These are phyloP conservation scores for Toxoplasma gondii DNA, from an alignment of 169 alveolate species.

Conservation along the genomic window DNA sequence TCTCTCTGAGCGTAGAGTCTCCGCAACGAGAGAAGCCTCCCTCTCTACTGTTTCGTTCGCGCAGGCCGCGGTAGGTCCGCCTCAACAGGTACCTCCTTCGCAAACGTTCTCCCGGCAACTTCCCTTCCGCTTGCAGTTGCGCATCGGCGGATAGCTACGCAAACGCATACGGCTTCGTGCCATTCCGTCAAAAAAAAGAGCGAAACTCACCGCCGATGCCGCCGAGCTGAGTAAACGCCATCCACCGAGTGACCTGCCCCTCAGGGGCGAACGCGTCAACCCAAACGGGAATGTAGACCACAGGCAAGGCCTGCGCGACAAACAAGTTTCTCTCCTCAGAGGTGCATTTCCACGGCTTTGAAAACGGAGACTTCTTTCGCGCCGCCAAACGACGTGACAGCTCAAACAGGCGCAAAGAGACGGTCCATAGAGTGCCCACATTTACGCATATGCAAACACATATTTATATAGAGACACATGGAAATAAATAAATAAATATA, in stretches of 20 bases:
- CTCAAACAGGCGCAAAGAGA: background rate
- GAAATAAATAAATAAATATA: background rate
- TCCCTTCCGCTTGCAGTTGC: too few relatives aligned
- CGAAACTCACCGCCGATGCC: conserved; percentile 82
- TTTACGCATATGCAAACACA: background rate
- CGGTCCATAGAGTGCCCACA: background rate
- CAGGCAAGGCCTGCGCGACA: conserved; percentile 90
- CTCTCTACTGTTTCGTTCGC: too few relatives aligned
- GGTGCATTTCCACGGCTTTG: background rate
- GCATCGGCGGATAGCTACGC: too few relatives aligned
- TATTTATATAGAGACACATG: background rate
- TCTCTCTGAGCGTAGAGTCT: too few relatives aligned
- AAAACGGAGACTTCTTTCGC: background rate
- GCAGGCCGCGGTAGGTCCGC: too few relatives aligned
- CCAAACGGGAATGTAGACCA: conserved; percentile 95
- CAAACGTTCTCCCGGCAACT: too few relatives aligned
- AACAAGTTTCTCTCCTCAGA: background rate
- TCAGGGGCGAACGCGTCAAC: conserved; percentile 93
- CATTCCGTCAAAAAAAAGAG: too few relatives aligned
- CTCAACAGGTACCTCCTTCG: too few relatives aligned
- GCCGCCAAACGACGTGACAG: background rate
- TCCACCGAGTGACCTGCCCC: conserved; percentile 90
- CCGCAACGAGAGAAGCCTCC: too few relatives aligned
- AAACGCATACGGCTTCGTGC: too few relatives aligned
- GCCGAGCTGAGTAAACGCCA: conserved; percentile 92